Evolutionary conservation across 2,329 filamentous ascomycete species (phyloP), one percentile per base, ranked within the genome.

Genomic region (Fusarium penzigii): DNA sequence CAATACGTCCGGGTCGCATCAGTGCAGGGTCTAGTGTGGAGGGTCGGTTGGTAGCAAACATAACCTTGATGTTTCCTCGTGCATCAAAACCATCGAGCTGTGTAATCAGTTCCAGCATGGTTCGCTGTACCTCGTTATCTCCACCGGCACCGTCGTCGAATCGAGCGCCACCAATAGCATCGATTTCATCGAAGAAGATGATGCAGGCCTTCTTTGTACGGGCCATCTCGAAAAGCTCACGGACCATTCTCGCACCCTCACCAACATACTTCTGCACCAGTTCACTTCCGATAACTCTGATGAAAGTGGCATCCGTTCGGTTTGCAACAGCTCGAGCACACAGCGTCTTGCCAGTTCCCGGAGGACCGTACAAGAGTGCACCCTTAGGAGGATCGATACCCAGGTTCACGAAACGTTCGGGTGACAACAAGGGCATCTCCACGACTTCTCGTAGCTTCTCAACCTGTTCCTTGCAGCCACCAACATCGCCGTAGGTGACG

Each of bases 161-260:
- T 73, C 93, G 90, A 39, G 93, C 93, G 64, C 93, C 93, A 69
- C 93, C 93, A 49, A 97, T 90, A 44, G 93, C 93, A 72, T 97
- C 93, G 57, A 97, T 94, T 78, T 99, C 94, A 72, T 99, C 94
- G 44, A 76, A 76, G 86, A 99, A 99, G 77, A 99, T 99, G 70
- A 99, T 99, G 75, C 94, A 99, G 1, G 94, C 94, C 78, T 99
- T 99, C 84, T 99, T 99, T 51, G 94, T 97, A 65, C 94, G 87
- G 10, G 94, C 94, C 94, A 99, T 99, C 78, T 99, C 94, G 72
- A 99, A 99, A 3, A 99, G 84, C 77, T 99, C 94, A 66, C 94
- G 87, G 17, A 99, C 94, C 94, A 99, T 99, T 66, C 95, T 86
- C 6, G 95, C 94, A 70, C 94, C 94, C 73, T 99, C 94, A 70